Evolutionary conservation across 208 protist species (phyloP), one percentile per base, ranked within the genome.

Genomic region (Vickermania ingenoplastis): DNA sequence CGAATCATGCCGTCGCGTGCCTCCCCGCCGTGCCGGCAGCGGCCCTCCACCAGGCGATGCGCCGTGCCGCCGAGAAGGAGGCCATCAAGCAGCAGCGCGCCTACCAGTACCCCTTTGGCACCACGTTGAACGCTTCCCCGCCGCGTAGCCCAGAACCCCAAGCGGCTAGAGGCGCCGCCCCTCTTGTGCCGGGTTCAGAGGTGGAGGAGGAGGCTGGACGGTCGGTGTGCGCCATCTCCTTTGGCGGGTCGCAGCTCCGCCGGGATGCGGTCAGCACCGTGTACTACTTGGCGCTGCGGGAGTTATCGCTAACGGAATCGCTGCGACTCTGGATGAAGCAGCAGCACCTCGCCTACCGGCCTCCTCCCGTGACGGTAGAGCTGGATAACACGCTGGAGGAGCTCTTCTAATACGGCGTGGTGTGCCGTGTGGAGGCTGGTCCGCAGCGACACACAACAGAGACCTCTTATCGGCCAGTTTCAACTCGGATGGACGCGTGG

Each of bases 361-460:
- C 36, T 45, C 36, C 36, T n/a, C 26, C 67, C 11, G 41, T 67
- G 17, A 31, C 58, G 3, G 50, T 48, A 24, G 48, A 70, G 49
- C 63, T 58, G 31, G 75, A 85, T 51, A 71, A 65, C 24, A 56
- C 80, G 26, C 51, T 85, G n/a, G 71, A 81, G 31, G 75, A 81
- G 45, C 69, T 81, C 2, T 84, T 81, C 49, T 84, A 69, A 67
- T 36, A 29, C n/a, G n/a, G n/a, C n/a, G n/a, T n/a, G n/a, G n/a
- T n/a, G n/a, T n/a, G n/a, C n/a, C n/a, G n/a, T n/a, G n/a, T n/a
- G n/a, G n/a, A n/a, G n/a, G n/a, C n/a, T n/a, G n/a, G n/a, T n/a
- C n/a, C n/a, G n/a, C n/a, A n/a, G n/a, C 5, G 3, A 53, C 5
- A 53, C 49, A 21, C 3, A 53, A 53, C 3, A 5, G 14, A 53